Evolutionary conservation across 2,329 filamentous ascomycete species (phyloP).

Genomic region (Aspergillus sp.): DNA sequence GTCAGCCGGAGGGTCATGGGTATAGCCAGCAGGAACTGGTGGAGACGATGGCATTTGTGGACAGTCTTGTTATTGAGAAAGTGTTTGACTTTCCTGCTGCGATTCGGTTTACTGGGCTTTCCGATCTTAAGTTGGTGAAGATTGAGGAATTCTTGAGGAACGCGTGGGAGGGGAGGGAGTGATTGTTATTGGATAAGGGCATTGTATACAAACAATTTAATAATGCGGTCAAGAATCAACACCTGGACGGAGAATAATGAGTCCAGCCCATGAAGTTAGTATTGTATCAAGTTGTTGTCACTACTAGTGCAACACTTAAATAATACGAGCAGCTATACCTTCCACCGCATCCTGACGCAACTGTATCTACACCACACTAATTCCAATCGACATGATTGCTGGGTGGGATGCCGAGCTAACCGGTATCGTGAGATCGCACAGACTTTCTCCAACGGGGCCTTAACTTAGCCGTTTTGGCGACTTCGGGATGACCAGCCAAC

Average conservation of each 20-base stretch:
- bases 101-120: slow-evolving; percentile 25
- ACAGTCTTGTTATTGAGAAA: slow-evolving; percentile 27
- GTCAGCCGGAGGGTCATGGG: slow-evolving; percentile 18
- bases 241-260: no score
- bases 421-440: no score
- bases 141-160: slow-evolving; percentile 24
- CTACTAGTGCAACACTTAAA: no score
- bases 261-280: no score
- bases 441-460: background rate
- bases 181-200: background rate
- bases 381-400: no score
- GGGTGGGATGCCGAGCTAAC: no score
- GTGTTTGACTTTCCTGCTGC: slow-evolving; percentile 28
- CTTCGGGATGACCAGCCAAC: background rate
- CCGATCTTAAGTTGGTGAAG: slow-evolving; percentile 22
- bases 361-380: no score
- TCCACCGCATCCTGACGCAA: no score
- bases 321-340: no score
- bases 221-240: no score
- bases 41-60: slow-evolving; percentile 28
- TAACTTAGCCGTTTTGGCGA: background rate
- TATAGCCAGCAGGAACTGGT: slow-evolving; percentile 24
- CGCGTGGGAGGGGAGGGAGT: slow-evolving; percentile 8
- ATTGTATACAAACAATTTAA: no score
- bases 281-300: no score